A percentile compares a stretch with the other conserved stretches of the same genome.
These are phyloP conservation scores for Zymoseptoria passerinii DNA, from an alignment of 2,329 filamentous ascomycete genomes.

Conservation along the genomic window DNA sequence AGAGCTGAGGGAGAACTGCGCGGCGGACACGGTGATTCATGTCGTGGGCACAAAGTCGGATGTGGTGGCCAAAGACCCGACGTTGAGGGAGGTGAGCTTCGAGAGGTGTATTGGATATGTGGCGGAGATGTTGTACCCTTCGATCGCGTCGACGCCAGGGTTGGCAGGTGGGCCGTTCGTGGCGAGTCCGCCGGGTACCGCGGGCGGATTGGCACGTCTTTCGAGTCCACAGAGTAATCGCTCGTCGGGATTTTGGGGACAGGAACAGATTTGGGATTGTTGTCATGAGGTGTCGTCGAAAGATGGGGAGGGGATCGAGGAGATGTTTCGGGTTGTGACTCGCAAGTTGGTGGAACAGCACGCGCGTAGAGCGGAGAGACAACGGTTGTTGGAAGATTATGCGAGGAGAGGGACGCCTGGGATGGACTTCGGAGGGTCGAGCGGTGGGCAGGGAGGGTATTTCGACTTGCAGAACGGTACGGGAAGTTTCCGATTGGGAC, in stretches of 20 bases:
- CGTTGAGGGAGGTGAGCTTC: slow-evolving; percentile 75
- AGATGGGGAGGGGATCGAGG: slow-evolving; percentile 89
- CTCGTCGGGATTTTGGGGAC: slow-evolving; percentile 72
- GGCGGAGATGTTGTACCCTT: slow-evolving; percentile 77
- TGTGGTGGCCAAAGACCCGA: slow-evolving; percentile 76
- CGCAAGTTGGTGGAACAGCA: slow-evolving; percentile 72
- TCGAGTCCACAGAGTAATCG: slow-evolving; percentile 40
- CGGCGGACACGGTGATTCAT: slow-evolving; percentile 55
- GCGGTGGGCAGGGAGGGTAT: slow-evolving; percentile 32
- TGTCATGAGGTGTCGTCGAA: slow-evolving; percentile 96
- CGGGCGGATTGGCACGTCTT: slow-evolving; percentile 31
- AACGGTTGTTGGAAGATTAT: slow-evolving; percentile 38
- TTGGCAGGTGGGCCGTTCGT: slow-evolving; percentile 1
- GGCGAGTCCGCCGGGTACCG: slow-evolving; percentile 22
- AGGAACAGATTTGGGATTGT: slow-evolving; percentile 86
- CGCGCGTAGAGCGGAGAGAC: slow-evolving; percentile 47
- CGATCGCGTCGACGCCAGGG: slow-evolving; percentile 24
- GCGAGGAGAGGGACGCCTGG: slow-evolving; percentile 37
- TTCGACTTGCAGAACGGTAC: slow-evolving; percentile 42
- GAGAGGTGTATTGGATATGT: slow-evolving; percentile 95
- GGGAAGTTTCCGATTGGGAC: slow-evolving; percentile 52
- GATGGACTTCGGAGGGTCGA: slow-evolving; percentile 23
- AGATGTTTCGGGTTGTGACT: slow-evolving; percentile 86
- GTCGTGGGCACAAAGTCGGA: slow-evolving; percentile 95
- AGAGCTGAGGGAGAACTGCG: slow-evolving; percentile 70